Base-by-base conservation (phyloP, 805 yeast genomes). In the Pachysolen tannophilus region DNA sequence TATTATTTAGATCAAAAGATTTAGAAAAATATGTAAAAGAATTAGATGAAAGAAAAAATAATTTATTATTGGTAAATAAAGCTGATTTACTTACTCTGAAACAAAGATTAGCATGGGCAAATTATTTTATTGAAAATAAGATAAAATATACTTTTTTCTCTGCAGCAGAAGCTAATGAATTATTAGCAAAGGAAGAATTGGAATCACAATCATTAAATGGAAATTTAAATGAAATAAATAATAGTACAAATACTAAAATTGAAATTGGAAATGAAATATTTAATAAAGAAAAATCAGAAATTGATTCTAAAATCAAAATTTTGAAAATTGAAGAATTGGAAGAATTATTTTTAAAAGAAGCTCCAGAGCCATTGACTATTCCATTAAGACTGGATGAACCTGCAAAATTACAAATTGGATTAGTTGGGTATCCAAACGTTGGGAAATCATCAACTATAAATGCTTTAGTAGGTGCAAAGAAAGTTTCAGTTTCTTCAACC, bases 381-480 rank as follows among this genome's bases (percentile, higher is more conserved):
- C 75, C 78, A 15, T 61, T 65, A 3, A 65, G 62, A 34, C 72
- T 73, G 21, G 82, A 79, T 1, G 70, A 67, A 43, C 76, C 77
- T 13, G 72, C 75, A 24, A 67, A 80, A 41, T 63, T 84, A 35
- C 94, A 87, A 54, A 86, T 92, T 44, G 99, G 99, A 40, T 69
- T 92, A 45, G 98, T 92, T 15, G 99, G 99, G 23, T 92, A 92
- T 56, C 99, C 99, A 26, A 92, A 90, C 55, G 73, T 67, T 18
- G 95, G 95, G 64, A 85, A 85, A 55, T 92, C 97, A 2, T 88
- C 97, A n/a, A 92, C 97, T 2, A 92, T 92, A 50, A 92, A 92
- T 58, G 97, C 98, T 0, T 67, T 92, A 28, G 92, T 90, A 30
- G 98, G 98, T 10, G 78, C 97, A 14, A 92, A 92, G 53, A 88